phyloP scores from a whole-genome alignment of 192 early-diverging fungal species.

The Linnemannia hyalina region DNA sequence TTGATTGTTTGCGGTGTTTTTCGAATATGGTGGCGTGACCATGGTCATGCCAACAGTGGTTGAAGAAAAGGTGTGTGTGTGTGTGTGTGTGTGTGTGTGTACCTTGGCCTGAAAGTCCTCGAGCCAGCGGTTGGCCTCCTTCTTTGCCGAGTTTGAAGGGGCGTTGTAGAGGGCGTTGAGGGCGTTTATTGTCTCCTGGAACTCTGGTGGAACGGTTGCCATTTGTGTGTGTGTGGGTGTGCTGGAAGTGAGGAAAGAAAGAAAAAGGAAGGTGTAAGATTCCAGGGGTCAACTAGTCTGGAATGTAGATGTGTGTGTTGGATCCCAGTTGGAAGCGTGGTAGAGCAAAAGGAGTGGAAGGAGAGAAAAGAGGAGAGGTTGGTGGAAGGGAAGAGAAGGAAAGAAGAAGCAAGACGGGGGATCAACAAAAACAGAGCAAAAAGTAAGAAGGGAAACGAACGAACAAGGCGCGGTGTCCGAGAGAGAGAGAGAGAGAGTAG shows the following conservation, averaged over 20 bases:
- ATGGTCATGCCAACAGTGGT: neutral
- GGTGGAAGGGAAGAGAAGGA: neutral
- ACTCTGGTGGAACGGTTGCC: slow-evolving; percentile 30
- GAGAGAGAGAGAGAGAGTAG: too few species aligned
- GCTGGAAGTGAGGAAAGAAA: too few species aligned
- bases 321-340: too few species aligned
- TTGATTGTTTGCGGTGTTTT: neutral
- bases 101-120: slow-evolving; percentile 91
- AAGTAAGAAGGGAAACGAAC: too few species aligned
- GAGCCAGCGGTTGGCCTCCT: slow-evolving; percentile 83
- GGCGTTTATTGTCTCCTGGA: slow-evolving; percentile 57
- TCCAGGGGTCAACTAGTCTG: too few species aligned
- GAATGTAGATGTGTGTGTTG: too few species aligned
- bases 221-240: slow-evolving; percentile 9
- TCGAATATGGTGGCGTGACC: neutral
- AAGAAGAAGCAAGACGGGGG: neutral
- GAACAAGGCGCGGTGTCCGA: too few species aligned
- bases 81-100: neutral
- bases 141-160: slow-evolving; percentile 53
- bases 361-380: neutral
- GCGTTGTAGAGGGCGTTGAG: slow-evolving; percentile 64
- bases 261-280: too few species aligned
- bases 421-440: neutral
- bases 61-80: neutral
- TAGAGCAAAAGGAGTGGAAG: too few species aligned